phyloP scores from a whole-genome alignment of 306 rosid species.

The Myrica gale region DNA sequence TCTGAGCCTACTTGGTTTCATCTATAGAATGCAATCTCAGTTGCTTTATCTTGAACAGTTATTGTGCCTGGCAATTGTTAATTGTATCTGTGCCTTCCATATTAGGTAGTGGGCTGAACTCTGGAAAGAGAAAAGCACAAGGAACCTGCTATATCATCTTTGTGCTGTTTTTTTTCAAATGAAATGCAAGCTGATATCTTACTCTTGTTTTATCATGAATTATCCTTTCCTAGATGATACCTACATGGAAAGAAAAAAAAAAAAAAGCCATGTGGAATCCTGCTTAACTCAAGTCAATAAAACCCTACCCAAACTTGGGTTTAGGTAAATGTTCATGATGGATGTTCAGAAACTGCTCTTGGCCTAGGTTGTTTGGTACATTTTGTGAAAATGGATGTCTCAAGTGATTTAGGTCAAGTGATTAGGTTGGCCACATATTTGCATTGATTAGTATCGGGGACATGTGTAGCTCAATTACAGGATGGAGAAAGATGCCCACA shows the following conservation, averaged over 20 bases:
- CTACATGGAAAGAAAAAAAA: not conserved
- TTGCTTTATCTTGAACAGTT: conserved; percentile 3
- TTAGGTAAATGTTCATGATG: conserved; percentile 21
- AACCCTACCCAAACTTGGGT: not conserved
- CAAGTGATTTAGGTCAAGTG: not conserved
- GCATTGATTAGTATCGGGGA: not conserved
- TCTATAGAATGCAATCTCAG: not conserved
- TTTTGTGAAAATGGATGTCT: conserved; percentile 7
- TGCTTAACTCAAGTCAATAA: not conserved
- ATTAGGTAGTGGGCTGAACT: conserved; percentile 17
- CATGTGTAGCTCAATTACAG: not conserved
- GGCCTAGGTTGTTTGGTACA: not conserved
- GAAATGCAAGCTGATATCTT: not conserved
- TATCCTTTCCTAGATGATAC: not conserved
- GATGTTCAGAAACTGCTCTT: conserved; percentile 1
- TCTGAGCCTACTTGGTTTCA: conserved; percentile 15
- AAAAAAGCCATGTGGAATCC: not conserved
- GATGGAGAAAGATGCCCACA: conserved; percentile 10
- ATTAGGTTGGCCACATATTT: not conserved
- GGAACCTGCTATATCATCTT: not conserved
- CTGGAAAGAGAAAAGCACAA: not conserved
- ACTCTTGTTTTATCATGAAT: not conserved
- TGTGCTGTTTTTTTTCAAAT: conserved; percentile 6
- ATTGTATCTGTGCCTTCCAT: conserved; percentile 11
- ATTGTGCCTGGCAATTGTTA: conserved; percentile 4